Base-by-base conservation (phyloP, 306 rosid species). In the Cicer pinnatifidum region DNA sequence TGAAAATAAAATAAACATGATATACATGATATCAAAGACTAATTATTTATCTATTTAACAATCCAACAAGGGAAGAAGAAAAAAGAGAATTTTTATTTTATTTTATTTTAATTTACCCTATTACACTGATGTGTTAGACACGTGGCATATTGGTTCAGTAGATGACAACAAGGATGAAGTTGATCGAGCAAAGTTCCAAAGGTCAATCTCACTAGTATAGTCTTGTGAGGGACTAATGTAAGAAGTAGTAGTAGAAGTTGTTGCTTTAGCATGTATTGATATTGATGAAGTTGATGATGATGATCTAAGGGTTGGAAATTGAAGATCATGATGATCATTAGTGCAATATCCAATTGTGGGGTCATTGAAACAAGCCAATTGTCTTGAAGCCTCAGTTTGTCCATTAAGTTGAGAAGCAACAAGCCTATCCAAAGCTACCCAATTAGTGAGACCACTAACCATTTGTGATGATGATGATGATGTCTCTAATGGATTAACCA, bases 331-430 rank as follows among this genome's bases (percentile, higher is more conserved):
- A 3, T 81, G 81, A 3, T 81, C 75, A 43, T 58, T 73, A 6
- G 60, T 71, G 75, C 78, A 69, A 35, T 70, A 83, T 2, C 23
- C 65, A 63, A 77, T 72, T 16, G 78, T 75, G 78, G 89, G 90
- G 79, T 86, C 88, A 43, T 57, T 74, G 76, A 87, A 90, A 54
- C 89, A 75, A 4, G 84, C 78, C 43, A 87, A 46, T 69, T 79
- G 85, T 82, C 87, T 78, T n/a, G 89, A 80, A 48, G 80, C 8
- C 44, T 85, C 88, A 1, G 78, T 76, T 47, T 86, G 89, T 35
- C 94, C 94, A 67, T 91, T 94, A 5, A 91, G 85, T 44, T 91
- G 98, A 7, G 90, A 91, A 1, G 97, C 98, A 4, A 91, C 94
- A 0, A 94, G 83, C n/a, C 92, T 84, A 75, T 94, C 98, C 20